phyloP scores from a whole-genome alignment of 2,329 filamentous ascomycete genomes.

The Ophidiomyces ophidiicola region DNA sequence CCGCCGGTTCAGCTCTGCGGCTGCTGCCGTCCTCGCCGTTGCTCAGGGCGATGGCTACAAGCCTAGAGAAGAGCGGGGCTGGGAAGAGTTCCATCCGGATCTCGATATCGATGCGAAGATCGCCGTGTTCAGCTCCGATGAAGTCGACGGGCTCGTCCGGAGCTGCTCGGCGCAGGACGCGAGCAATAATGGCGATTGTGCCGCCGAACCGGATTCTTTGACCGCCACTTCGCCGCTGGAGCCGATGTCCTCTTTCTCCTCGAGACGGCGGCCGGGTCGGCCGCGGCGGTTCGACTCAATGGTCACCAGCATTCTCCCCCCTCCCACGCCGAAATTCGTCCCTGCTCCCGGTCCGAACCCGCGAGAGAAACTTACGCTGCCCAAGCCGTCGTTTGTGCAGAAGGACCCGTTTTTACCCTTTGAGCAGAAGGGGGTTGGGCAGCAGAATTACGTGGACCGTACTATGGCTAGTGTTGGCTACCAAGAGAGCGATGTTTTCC shows the following conservation, averaged over 20 bases:
- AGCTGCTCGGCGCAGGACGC: slow-evolving; percentile 15
- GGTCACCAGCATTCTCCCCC: slow-evolving; percentile 47
- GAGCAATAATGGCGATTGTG: slow-evolving; percentile 18
- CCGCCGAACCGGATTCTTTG: slow-evolving; percentile 34
- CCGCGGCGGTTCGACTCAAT: slow-evolving; percentile 52
- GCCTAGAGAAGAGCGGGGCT: slow-evolving; percentile 86
- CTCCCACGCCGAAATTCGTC: slow-evolving; percentile 42
- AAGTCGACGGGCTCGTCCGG: slow-evolving; percentile 63
- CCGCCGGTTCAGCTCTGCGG: slow-evolving; percentile 62
- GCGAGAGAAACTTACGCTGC: slow-evolving; percentile 38
- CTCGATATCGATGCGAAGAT: slow-evolving; percentile 77
- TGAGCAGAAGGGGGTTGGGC: slow-evolving; percentile 73
- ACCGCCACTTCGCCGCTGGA: slow-evolving; percentile 25
- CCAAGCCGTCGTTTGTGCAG: slow-evolving; percentile 38
- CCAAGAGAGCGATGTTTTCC: slow-evolving; percentile 83
- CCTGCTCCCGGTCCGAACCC: slow-evolving; percentile 40
- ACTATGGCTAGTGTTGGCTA: slow-evolving; percentile 94
- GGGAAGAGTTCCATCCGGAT: slow-evolving; percentile 95
- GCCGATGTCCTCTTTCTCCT: slow-evolving; percentile 27
- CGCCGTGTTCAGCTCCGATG: slow-evolving; percentile 65
- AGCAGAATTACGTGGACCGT: slow-evolving; percentile 86
- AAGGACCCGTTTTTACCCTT: slow-evolving; percentile 38
- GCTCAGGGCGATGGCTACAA: slow-evolving; percentile 95
- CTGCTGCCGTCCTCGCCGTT: slow-evolving; percentile 77
- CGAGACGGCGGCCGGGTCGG: slow-evolving; percentile 50